Percentiles rank a stretch among this genome's conserved stretches.
Evolutionary conservation across 75 land plant species (phyloP).

Genomic region (Pinus tabuliformis): DNA sequence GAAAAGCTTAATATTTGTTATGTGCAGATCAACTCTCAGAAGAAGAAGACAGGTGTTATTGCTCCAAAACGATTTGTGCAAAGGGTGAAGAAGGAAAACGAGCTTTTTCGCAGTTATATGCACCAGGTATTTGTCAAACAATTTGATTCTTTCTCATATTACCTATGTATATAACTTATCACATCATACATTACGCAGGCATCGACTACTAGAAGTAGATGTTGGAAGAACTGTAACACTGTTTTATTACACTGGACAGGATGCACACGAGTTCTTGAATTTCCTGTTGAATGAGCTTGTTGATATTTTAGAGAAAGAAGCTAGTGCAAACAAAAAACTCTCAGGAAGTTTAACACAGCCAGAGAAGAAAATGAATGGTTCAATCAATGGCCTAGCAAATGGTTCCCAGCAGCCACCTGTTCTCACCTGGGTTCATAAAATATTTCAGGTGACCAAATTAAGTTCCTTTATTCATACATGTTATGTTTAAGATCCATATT

Average conservation of each 20-base stretch:
- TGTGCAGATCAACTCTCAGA: constrained; percentile 90
- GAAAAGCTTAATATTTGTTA: background rate
- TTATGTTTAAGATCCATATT: background rate
- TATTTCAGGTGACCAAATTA: constrained; percentile 67
- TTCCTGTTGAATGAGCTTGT: constrained; percentile 94
- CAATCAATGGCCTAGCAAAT: constrained; percentile 51
- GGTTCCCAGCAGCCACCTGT: constrained; percentile 61
- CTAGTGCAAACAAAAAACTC: constrained; percentile 44
- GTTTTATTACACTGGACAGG: constrained; percentile 40
- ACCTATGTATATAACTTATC: no score
- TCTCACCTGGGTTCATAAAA: constrained; percentile 95
- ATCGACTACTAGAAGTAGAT: background rate
- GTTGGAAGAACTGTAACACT: background rate
- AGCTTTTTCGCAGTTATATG: constrained; percentile 96
- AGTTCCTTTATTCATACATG: background rate
- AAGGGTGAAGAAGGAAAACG: constrained; percentile 94
- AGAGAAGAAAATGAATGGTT: constrained; percentile 64
- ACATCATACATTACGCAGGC: background rate
- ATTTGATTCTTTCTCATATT: no score
- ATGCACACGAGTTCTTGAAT: constrained; percentile 98
- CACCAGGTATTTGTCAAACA: constrained; percentile 67
- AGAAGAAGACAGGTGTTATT: constrained; percentile 98
- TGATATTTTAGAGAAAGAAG: constrained; percentile 92
- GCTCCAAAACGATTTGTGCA: constrained; percentile 97
- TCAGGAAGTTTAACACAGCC: constrained; percentile 34